Evolutionary conservation across 768 basidiomycete species (phyloP).

Genomic region (Russula foetens): DNA sequence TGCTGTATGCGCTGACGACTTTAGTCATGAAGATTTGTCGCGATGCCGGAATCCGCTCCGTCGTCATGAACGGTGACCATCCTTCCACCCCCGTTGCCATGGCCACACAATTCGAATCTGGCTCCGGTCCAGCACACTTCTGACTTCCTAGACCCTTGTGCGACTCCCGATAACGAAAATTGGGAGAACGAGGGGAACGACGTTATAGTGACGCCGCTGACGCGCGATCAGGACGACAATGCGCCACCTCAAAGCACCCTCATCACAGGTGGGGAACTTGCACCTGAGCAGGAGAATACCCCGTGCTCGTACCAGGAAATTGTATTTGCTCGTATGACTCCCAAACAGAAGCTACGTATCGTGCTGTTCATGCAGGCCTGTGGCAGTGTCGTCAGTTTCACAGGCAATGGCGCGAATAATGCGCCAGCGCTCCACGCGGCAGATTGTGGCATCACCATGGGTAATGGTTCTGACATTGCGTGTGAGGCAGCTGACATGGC

Average conservation of each 20-base stretch:
- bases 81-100: constrained; percentile 55
- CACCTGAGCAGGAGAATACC: constrained; percentile 17
- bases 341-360: constrained; percentile 49
- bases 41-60: constrained; percentile 51
- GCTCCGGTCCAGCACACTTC: constrained; percentile 29
- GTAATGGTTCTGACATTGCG: too few relatives aligned
- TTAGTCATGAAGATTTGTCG: constrained; percentile 32
- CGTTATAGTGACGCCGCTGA: neutral
- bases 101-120: constrained; percentile 40
- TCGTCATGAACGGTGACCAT: constrained; percentile 57
- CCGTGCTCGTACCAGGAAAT: too few relatives aligned
- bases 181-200: constrained; percentile 28
- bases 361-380: constrained; percentile 48
- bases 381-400: constrained; percentile 50
- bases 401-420: constrained; percentile 61
- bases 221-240: too few relatives aligned
- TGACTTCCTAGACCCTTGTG: constrained; percentile 32
- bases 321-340: too few relatives aligned
- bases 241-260: constrained; percentile 31
- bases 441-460: too few relatives aligned
- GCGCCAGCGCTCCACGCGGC: constrained; percentile 50
- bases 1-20: neutral
- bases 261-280: constrained; percentile 32
- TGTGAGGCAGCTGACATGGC: too few relatives aligned
- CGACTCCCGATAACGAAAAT: constrained; percentile 24